Percentiles rank a stretch among this genome's conserved stretches.
Evolutionary conservation across 2,329 filamentous ascomycete genomes (phyloP).

Genomic region (Talaromyces sp.): DNA sequence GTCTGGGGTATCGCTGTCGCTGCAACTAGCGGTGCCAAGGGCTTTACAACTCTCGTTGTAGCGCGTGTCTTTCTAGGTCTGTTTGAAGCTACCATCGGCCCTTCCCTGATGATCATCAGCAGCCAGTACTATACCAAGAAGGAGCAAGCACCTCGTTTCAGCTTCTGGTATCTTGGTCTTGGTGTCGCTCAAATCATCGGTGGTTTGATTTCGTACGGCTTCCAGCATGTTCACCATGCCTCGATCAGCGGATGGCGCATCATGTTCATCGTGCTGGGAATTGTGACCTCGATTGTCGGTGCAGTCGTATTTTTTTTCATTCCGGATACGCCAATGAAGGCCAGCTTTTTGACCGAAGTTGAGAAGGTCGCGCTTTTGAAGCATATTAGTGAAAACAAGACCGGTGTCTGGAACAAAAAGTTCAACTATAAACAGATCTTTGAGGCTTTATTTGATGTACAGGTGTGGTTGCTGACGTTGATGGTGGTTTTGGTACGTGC

Average conservation of each 20-base stretch:
- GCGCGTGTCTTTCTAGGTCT: constrained; percentile 59
- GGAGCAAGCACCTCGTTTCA: constrained; percentile 59
- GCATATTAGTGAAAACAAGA: constrained; percentile 49
- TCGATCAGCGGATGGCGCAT: constrained; percentile 46
- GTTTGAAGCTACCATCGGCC: constrained; percentile 59
- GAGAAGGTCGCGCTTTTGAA: constrained; percentile 41
- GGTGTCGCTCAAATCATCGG: constrained; percentile 51
- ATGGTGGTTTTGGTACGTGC: constrained; percentile 19
- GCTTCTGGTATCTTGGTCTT: constrained; percentile 60
- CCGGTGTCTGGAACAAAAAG: constrained; percentile 51
- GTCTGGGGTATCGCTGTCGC: constrained; percentile 47
- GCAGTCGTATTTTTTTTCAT: constrained; percentile 42
- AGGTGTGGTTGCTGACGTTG: constrained; percentile 45
- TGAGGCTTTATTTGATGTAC: constrained; percentile 46
- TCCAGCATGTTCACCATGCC: constrained; percentile 47
- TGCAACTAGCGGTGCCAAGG: constrained; percentile 50
- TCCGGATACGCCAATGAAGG: constrained; percentile 51
- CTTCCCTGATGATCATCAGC: constrained; percentile 59
- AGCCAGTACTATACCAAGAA: constrained; percentile 57
- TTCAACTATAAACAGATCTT: constrained; percentile 48
- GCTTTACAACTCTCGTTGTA: constrained; percentile 54
- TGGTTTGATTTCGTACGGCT: constrained; percentile 49
- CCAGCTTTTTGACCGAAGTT: constrained; percentile 29
- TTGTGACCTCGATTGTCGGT: constrained; percentile 47
- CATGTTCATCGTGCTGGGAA: constrained; percentile 52